These are phyloP conservation scores for Penicillium goetzii DNA, from an alignment of 495 filamentous ascomycete genomes.

Conservation along the genomic window DNA sequence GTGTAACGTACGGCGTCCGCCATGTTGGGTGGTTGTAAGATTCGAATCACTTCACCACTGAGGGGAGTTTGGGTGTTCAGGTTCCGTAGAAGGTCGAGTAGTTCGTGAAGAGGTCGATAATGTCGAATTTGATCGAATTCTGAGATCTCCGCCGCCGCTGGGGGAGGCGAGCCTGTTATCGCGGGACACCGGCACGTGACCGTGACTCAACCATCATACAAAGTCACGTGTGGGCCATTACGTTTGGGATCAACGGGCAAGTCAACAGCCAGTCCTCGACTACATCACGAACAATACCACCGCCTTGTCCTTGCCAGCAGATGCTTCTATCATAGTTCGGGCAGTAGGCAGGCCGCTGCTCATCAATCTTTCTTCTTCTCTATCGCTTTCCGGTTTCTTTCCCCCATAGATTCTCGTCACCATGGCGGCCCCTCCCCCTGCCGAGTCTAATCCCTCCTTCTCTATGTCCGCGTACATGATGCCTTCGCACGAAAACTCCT, in stretches of 20 bases:
- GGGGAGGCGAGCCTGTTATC: constrained; percentile 46
- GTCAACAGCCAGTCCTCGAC: constrained; percentile 7
- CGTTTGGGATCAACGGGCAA: constrained; percentile 17
- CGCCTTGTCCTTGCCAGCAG: constrained; percentile 15
- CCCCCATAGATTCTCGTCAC: constrained; percentile 21
- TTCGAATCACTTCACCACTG: constrained; percentile 27
- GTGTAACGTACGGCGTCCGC: constrained; percentile 59
- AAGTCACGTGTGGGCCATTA: constrained; percentile 21
- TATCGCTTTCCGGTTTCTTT: constrained; percentile 15
- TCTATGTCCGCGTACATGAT: constrained; percentile 49
- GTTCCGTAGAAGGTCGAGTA: constrained; percentile 6
- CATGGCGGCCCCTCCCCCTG: constrained; percentile 37
- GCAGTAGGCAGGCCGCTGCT: constrained; percentile 51
- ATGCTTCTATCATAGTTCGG: constrained; percentile 32
- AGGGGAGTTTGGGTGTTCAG: neutral
- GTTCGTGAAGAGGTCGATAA: constrained; percentile 18
- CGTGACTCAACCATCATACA: constrained; percentile 28
- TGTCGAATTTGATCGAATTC: constrained; percentile 30
- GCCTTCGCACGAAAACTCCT: constrained; percentile 42
- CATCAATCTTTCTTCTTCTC: constrained; percentile 14
- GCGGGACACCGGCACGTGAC: constrained; percentile 37
- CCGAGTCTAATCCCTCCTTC: constrained; percentile 48
- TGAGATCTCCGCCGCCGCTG: constrained; percentile 25
- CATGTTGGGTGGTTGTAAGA: constrained; percentile 34
- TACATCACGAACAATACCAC: neutral